phyloP scores from a whole-genome alignment of 31 red algal species.

The Odonthalia washingtoniensis region DNA sequence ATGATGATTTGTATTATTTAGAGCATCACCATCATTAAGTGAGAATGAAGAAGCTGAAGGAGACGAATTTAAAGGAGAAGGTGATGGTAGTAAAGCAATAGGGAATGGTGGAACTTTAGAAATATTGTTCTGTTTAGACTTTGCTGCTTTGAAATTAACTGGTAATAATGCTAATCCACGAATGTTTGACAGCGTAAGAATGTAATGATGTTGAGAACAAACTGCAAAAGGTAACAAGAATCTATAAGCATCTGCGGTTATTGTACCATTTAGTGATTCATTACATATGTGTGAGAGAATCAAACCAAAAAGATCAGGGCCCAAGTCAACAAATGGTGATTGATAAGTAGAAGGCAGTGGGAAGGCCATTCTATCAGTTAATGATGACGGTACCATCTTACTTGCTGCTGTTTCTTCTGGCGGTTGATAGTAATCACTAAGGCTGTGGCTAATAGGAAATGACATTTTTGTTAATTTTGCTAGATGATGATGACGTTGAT shows the following conservation, averaged over 20 bases:
- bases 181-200: constrained; percentile 28
- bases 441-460: too few species aligned
- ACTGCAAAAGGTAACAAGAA: constrained; percentile 62
- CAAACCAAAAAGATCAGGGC: constrained; percentile 55
- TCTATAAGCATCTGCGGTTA: constrained; percentile 55
- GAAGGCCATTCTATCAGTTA: too few species aligned
- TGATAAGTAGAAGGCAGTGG: too few species aligned
- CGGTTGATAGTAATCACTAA: too few species aligned
- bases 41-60: constrained; percentile 22
- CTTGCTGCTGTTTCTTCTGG: too few species aligned
- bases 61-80: not conserved
- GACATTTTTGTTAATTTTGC: too few species aligned
- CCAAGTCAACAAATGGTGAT: constrained; percentile 52
- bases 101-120: constrained; percentile 27
- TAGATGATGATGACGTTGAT: too few species aligned
- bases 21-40: constrained; percentile 15
- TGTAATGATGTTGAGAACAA: constrained; percentile 40
- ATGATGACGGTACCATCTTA: too few species aligned
- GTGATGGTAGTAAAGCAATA: not conserved
- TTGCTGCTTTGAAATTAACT: constrained; percentile 30
- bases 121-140: not conserved
- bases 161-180: constrained; percentile 43
- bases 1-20: constrained; percentile 7
- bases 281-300: constrained; percentile 33
- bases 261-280: constrained; percentile 10